Conservation (phyloP, 83 land plant species). For the Isoetes engelmannii region DNA sequence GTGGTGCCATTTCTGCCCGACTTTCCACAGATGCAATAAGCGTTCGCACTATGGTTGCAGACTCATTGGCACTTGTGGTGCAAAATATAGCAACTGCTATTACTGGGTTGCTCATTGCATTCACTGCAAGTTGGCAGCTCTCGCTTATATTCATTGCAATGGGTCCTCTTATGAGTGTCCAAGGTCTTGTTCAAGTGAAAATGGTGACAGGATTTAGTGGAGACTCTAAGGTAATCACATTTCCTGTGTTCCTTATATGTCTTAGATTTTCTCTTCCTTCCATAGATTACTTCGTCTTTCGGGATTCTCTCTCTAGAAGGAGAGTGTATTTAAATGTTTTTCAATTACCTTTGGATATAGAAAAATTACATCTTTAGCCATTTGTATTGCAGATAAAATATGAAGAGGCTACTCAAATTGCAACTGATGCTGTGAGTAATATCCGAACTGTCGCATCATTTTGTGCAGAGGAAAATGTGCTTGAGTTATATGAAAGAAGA, state of each 20-base stretch:
- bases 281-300: no score
- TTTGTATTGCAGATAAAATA: conserved; percentile 32
- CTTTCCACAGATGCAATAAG: conserved; percentile 7
- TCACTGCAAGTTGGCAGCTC: not conserved
- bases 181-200: conserved; percentile 17
- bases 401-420: conserved; percentile 57
- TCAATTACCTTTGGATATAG: no score
- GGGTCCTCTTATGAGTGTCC: conserved; percentile 10
- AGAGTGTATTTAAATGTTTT: no score
- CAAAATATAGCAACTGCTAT: conserved; percentile 6
- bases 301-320: no score
- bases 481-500: conserved; percentile 31
- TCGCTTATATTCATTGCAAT: not conserved
- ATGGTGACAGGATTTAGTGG: conserved; percentile 36
- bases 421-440: conserved; percentile 49
- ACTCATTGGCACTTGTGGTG: conserved; percentile 8
- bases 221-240: conserved; percentile 34
- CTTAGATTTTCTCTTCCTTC: no score
- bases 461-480: conserved; percentile 54
- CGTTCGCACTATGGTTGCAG: conserved; percentile 12
- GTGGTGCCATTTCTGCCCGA: conserved; percentile 12
- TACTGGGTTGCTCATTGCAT: conserved; percentile 11
- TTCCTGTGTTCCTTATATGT: no score
- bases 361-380: not conserved
- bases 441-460: conserved; percentile 58